Evolutionary conservation across 1,284 basidiomycete genomes (phyloP).

Genomic region (Schizopora paradoxa): DNA sequence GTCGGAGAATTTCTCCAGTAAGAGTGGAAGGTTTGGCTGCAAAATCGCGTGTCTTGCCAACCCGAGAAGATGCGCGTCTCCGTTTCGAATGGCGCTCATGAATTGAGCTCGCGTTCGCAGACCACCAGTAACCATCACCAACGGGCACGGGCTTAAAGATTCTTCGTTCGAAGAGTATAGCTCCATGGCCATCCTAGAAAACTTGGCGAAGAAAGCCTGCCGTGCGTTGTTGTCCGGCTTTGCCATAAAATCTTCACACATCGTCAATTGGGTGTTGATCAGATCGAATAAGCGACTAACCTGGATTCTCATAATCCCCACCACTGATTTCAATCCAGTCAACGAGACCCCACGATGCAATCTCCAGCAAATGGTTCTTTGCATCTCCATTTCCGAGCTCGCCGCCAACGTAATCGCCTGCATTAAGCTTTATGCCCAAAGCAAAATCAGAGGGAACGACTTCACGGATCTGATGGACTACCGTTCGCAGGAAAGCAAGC

Average conservation of each 20-base stretch:
- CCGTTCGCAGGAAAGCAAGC: conserved; percentile 60
- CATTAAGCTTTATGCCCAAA: conserved; percentile 84
- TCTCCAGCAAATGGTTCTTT: conserved; percentile 55
- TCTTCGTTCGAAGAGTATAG: too few species aligned
- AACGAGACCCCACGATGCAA: conserved; percentile 59
- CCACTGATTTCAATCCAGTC: conserved; percentile 89
- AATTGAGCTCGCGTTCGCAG: conserved; percentile 61
- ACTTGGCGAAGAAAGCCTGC: conserved; percentile 29
- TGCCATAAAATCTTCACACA: conserved; percentile 41
- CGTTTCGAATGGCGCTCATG: conserved; percentile 42
- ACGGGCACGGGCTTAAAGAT: conserved; percentile 40
- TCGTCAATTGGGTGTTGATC: conserved; percentile 1
- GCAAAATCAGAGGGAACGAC: conserved; percentile 59
- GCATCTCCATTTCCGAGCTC: conserved; percentile 37
- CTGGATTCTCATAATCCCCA: conserved; percentile 80
- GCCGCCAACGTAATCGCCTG: conserved; percentile 71
- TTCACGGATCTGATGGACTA: conserved; percentile 57
- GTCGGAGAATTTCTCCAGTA: conserved; percentile 22
- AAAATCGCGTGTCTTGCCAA: conserved; percentile 67
- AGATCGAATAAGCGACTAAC: conserved; percentile 34
- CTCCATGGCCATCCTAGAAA: conserved; percentile 36
- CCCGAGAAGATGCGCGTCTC: conserved; percentile 70
- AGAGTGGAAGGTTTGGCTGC: conserved; percentile 56
- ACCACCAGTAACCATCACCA: conserved; percentile 79
- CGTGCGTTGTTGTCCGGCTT: conserved; percentile 29